Base-by-base conservation (phyloP, 2,329 filamentous ascomycete genomes). In the Sarocladiaceae sp. region DNA sequence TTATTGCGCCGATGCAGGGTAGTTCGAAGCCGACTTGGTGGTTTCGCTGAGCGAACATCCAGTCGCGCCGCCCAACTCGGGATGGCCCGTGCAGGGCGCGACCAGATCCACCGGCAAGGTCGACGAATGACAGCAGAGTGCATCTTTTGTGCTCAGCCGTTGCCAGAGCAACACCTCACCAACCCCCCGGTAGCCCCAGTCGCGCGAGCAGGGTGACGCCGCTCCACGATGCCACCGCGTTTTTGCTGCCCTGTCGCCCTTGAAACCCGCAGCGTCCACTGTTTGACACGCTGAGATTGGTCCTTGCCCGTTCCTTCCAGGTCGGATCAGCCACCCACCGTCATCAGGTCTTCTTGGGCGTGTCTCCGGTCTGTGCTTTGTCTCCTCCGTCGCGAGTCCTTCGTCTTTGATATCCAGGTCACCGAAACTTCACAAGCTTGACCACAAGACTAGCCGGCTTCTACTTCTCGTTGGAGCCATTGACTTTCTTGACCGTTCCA, bases 221-320 rank as follows among this genome's bases (percentile, higher is more conserved):
- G 37, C 7, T 29, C 37, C 37, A 41, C 20, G 23, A 41, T 41
- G 37, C 23, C n/a, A 41, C 37, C 37, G 37, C 37, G 37, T 41
- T 41, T n/a, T 29, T 41, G 37, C 23, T 27, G 16, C 34, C 18
- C 21, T 7, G 24, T 24, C 23, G 37, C 37, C 37, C 37, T 41
- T 41, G 23, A 41, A 41, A 29, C 37, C 37, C 37, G 37, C 37
- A 18, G 37, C 21, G 26, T 24, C 37, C 37, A 41, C 37, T 41
- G 37, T 41, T 41, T 29, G 37, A 41, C 37, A 41, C 37, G 37
- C 37, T 41, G 37, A 41, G 37, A 41, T 41, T 41, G 37, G 37
- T 29, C 37, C 26, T 18, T 41, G 37, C 12, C n/a, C 15, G 15
- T 27, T 41, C 24, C 23, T 29, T 41, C n/a, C 19, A 24, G 26